Conservation (phyloP, 441 rosid genomes). For the Bocquillonia castaneifolia region DNA sequence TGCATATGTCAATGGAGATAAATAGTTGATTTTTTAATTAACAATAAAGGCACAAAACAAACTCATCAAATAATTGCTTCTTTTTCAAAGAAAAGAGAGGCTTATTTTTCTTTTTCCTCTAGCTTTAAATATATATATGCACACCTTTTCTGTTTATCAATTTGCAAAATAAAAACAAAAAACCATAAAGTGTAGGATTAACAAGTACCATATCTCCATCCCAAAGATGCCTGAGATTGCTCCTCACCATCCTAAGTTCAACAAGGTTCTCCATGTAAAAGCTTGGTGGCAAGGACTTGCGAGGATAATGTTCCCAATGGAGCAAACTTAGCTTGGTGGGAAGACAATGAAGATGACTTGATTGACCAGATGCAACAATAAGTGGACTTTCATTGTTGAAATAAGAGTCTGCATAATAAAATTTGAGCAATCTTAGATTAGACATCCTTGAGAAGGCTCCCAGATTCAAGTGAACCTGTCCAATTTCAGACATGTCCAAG, state of each 20-base stretch:
- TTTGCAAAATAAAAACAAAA: too few species aligned
- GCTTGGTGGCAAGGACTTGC: slow-evolving; percentile 8
- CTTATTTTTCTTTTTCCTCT: too few species aligned
- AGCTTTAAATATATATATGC: too few species aligned
- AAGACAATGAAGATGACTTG: not conserved
- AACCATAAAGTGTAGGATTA: too few species aligned
- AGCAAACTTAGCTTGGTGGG: slow-evolving; percentile 6
- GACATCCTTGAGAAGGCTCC: not conserved
- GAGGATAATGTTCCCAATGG: slow-evolving; percentile 19
- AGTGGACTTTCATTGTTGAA: not conserved
- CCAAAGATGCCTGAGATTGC: not conserved
- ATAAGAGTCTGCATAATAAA: not conserved
- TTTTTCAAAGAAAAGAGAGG: too few species aligned
- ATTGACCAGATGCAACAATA: not conserved
- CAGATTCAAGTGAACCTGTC: not conserved
- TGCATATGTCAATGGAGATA: not conserved
- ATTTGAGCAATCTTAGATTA: not conserved
- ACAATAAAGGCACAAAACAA: not conserved
- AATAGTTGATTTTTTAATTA: too few species aligned
- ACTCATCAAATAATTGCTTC: too few species aligned
- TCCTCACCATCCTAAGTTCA: not conserved
- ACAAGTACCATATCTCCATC: not conserved
- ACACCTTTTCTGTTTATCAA: not conserved
- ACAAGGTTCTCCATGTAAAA: slow-evolving; percentile 15
- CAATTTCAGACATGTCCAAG: not conserved